A percentile compares a stretch with the other conserved stretches of the same genome.
phyloP scores from a whole-genome alignment of 345 rosid genomes.

The Salix purpurea region DNA sequence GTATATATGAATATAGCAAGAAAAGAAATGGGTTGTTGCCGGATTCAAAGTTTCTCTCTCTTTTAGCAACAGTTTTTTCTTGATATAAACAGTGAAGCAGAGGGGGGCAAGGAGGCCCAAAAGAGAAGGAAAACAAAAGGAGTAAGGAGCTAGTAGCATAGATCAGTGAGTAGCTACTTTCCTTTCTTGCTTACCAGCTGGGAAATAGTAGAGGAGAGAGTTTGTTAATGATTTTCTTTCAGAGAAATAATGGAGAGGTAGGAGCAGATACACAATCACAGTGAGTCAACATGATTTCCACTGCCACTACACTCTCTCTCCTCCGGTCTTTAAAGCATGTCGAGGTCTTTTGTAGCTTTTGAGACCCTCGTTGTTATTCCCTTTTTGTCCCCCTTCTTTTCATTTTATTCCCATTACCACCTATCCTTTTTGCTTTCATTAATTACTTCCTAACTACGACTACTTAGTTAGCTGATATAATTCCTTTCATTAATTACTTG shows the following conservation, averaged over 20 bases:
- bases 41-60: constrained; percentile 13
- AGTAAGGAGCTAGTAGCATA: neutral
- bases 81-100: constrained; percentile 13
- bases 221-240: neutral
- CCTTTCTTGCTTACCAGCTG: constrained; percentile 15
- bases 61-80: constrained; percentile 9
- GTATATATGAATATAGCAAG: neutral
- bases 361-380: constrained; percentile 13
- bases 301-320: constrained; percentile 12
- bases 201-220: neutral
- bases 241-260: constrained; percentile 23
- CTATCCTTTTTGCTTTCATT: neutral
- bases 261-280: constrained; percentile 32
- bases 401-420: neutral
- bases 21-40: constrained; percentile 7
- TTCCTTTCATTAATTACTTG: neutral
- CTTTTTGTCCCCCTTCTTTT: constrained; percentile 5
- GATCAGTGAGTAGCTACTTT: neutral
- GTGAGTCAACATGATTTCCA: constrained; percentile 53
- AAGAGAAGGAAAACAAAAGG: neutral
- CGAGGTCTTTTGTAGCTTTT: constrained; percentile 30
- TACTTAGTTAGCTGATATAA: neutral
- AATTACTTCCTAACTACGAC: neutral
- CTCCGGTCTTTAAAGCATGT: constrained; percentile 25
- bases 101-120: neutral